These are phyloP conservation scores for Colletotrichum ledebouriae DNA, from an alignment of 2,329 filamentous ascomycete species.

Conservation along the genomic window DNA sequence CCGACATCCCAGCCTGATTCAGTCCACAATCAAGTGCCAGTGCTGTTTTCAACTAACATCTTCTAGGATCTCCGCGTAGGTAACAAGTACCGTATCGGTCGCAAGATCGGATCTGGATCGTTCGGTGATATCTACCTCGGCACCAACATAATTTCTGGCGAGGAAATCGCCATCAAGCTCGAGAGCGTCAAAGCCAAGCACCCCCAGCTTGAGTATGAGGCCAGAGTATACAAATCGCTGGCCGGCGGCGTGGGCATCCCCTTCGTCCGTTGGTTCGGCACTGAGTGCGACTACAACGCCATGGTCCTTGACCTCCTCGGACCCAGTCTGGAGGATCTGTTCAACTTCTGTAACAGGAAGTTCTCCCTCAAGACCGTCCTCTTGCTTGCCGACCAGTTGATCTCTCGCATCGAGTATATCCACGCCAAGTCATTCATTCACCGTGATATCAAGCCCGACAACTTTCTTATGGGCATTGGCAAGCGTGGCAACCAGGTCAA, in stretches of 20 bases:
- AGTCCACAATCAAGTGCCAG: too few species aligned
- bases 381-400: constrained; percentile 95
- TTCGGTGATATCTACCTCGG: constrained; percentile 99
- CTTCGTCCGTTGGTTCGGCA: constrained; percentile 99
- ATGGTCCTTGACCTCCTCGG: constrained; percentile 99
- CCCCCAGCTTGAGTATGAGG: constrained; percentile 98
- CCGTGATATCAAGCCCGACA: constrained; percentile 99
- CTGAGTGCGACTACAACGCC: constrained; percentile 99
- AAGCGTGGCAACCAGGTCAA: constrained; percentile 99
- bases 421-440: constrained; percentile 99
- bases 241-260: constrained; percentile 98
- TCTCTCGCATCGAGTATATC: constrained; percentile 99
- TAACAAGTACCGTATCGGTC: constrained; percentile 99
- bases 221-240: constrained; percentile 89
- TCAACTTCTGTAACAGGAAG: constrained; percentile 99
- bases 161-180: constrained; percentile 99
- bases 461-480: constrained; percentile 99
- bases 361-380: constrained; percentile 99
- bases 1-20: too few species aligned
- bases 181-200: constrained; percentile 99
- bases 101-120: constrained; percentile 97
- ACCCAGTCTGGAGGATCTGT: constrained; percentile 95
- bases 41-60: too few species aligned
- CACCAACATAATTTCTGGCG: constrained; percentile 99
- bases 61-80: constrained; percentile 95